Percentiles rank a stretch among this genome's conserved stretches.
Evolutionary conservation across 257 asterid species (phyloP).

Genomic region (Solanum chilense): DNA sequence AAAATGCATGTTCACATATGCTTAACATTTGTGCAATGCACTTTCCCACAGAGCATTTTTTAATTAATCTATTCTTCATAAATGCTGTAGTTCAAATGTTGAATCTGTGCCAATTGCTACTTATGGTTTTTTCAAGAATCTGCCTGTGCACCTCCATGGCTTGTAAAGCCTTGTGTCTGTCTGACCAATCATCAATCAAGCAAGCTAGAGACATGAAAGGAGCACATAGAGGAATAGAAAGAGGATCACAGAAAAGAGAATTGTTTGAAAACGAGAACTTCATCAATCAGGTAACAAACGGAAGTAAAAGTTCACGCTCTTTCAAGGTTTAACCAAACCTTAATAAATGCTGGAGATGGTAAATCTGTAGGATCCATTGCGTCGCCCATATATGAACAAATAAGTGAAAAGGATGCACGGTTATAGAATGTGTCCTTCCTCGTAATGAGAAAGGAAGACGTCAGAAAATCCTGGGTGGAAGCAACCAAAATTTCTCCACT

Average conservation of each 20-base stretch:
- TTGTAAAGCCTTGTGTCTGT: neutral
- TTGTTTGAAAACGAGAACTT: neutral
- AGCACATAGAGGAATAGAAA: neutral
- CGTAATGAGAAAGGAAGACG: slow-evolving; percentile 92
- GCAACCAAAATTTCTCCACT: slow-evolving; percentile 99
- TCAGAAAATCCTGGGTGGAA: slow-evolving; percentile 92
- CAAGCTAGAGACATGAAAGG: neutral
- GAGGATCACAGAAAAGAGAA: neutral
- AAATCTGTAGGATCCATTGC: slow-evolving; percentile 83
- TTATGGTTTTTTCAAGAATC: neutral
- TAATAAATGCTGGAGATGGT: slow-evolving; percentile 80
- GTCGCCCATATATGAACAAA: slow-evolving; percentile 84
- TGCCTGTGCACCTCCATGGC: neutral
- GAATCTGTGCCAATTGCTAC: neutral
- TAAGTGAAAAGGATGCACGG: slow-evolving; percentile 80
- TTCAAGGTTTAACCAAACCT: slow-evolving; percentile 37
- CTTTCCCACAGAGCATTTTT: neutral
- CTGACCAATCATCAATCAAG: neutral
- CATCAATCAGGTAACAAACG: neutral
- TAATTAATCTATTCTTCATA: neutral
- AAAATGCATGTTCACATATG: neutral
- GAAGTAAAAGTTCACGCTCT: neutral
- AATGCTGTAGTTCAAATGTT: neutral
- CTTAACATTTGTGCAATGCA: neutral
- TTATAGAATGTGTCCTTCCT: slow-evolving; percentile 95